Conservation (phyloP, 164 flowering plant genomes). For the Echeveria elegans region DNA sequence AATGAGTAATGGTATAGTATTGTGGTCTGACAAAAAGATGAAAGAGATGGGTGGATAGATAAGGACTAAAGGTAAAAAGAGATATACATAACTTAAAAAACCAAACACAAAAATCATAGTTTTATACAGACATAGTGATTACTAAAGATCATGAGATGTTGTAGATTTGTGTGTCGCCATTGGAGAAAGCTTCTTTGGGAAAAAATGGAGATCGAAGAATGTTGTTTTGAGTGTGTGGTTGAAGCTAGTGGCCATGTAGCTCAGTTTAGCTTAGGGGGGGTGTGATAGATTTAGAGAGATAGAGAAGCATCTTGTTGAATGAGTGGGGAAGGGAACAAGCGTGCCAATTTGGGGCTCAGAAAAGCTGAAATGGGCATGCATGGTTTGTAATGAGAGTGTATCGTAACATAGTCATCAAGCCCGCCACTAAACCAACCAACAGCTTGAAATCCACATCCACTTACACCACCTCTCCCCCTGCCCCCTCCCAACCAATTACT, state of each 20-base stretch:
- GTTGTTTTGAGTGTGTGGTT: neutral
- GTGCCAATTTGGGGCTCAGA: conserved; percentile 5
- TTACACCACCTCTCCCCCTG: neutral
- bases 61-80: neutral
- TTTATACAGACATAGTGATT: neutral
- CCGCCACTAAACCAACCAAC: conserved; percentile 1
- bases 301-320: neutral
- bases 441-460: conserved; percentile 1
- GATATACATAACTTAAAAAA: neutral
- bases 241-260: neutral
- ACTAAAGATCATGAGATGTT: conserved; percentile 1
- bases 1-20: conserved; percentile 2
- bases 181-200: neutral
- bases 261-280: neutral
- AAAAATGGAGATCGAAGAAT: neutral
- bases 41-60: neutral
- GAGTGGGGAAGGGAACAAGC: conserved; percentile 8
- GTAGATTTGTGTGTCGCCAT: neutral
- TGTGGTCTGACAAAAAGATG: conserved; percentile 6
- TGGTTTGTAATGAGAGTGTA: neutral
- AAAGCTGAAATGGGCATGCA: conserved; percentile 6
- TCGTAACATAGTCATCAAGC: neutral
- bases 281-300: neutral
- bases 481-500: neutral
- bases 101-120: neutral